Conservation (phyloP, 2,329 filamentous ascomycete genomes). For the Scopulariopsis brevicaulis region DNA sequence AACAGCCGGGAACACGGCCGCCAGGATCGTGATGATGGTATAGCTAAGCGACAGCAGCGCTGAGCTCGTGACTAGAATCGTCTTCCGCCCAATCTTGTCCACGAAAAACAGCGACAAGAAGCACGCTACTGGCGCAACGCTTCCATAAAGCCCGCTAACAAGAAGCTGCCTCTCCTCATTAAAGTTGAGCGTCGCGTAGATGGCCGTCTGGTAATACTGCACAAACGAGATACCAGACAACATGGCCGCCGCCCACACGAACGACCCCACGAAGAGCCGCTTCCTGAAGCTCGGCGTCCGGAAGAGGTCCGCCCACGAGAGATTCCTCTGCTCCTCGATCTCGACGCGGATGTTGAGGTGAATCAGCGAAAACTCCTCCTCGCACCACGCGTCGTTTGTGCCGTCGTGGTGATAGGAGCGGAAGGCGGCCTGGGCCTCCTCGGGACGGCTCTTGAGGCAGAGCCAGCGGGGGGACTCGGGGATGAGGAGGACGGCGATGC, state of each 20-base stretch:
- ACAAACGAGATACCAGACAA: constrained; percentile 28
- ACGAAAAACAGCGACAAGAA: constrained; percentile 25
- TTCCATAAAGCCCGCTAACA: constrained; percentile 25
- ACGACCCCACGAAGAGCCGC: constrained; percentile 23
- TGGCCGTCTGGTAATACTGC: constrained; percentile 28
- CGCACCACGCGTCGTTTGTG: constrained; percentile 29
- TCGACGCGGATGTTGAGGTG: constrained; percentile 24
- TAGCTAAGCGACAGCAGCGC: constrained; percentile 22
- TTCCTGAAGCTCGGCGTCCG: constrained; percentile 21
- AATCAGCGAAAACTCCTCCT: constrained; percentile 19
- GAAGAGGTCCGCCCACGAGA: constrained; percentile 21
- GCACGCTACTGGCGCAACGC: constrained; percentile 23
- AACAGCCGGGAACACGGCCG: constrained; percentile 20
- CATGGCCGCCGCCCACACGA: constrained; percentile 29
- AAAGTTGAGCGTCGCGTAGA: constrained; percentile 26
- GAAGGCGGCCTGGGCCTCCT: constrained; percentile 28
- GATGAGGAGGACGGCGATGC: constrained; percentile 27
- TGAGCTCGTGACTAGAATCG: constrained; percentile 23
- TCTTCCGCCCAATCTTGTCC: constrained; percentile 21
- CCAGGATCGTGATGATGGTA: constrained; percentile 25
- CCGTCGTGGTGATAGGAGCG: constrained; percentile 41
- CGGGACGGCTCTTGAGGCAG: constrained; percentile 25
- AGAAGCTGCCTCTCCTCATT: constrained; percentile 22
- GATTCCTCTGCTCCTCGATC: constrained; percentile 12
- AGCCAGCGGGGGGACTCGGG: constrained; percentile 37